These are phyloP conservation scores for Coemansia sp. DNA, from an alignment of 192 early-diverging fungal genomes.

Conservation along the genomic window DNA sequence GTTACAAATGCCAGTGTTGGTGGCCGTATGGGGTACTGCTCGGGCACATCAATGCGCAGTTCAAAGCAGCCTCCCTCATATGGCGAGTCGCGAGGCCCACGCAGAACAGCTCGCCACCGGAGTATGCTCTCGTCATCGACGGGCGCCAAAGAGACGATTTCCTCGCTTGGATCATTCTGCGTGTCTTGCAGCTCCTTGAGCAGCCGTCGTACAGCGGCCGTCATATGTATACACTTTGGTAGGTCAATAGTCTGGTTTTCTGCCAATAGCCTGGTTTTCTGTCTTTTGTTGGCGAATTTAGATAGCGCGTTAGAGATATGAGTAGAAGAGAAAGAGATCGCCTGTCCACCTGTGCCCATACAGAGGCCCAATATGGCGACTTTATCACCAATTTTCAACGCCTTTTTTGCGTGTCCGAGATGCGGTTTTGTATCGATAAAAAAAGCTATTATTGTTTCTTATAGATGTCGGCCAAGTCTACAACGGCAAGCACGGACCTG, in stretches of 20 bases:
- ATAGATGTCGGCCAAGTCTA: background rate
- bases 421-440: background rate
- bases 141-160: constrained; percentile 40
- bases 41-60: constrained; percentile 75
- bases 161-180: constrained; percentile 27
- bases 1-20: constrained; percentile 74
- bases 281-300: background rate
- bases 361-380: background rate
- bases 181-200: constrained; percentile 63
- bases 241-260: too few species aligned
- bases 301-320: background rate
- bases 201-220: constrained; percentile 56
- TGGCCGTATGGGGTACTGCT: constrained; percentile 72
- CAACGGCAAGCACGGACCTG: constrained; percentile 42
- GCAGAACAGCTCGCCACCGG: constrained; percentile 54
- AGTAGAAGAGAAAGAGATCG: background rate
- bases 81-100: constrained; percentile 52
- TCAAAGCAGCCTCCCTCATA: constrained; percentile 78
- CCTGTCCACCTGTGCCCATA: background rate
- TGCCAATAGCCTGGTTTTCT: too few species aligned
- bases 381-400: background rate
- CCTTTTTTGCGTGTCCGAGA: background rate
- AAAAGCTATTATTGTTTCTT: background rate
- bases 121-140: constrained; percentile 48
- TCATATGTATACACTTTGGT: constrained; percentile 25